Evolutionary conservation across 176 grass and related monocot genomes (phyloP), one percentile per base, ranked within the genome.

Genomic region (Metroxylon sagu): DNA sequence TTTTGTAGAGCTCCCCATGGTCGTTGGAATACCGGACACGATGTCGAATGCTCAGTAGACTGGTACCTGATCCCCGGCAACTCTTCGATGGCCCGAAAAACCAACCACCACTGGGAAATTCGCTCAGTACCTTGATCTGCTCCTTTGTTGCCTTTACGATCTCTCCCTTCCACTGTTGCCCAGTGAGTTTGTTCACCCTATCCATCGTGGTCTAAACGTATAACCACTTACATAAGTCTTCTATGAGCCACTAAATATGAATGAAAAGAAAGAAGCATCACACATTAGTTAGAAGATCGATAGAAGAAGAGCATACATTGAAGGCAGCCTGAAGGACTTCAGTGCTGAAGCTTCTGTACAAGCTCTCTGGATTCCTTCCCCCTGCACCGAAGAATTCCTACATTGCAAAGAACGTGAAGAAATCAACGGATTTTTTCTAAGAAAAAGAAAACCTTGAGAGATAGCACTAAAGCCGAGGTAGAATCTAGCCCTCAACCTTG

Each of bases 301-400:
- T 5, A 50, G 1, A 69, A 6, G 14, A 25, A 48, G 1, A 2
- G 0, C 76, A 2, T 50, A 89, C 85, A 49, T 95, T 84, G 63
- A 95, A 95, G 48, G 86, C 77, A 18, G 80, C 85, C n/a, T n/a
- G n/a, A n/a, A n/a, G n/a, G n/a, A n/a, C n/a, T n/a, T n/a, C n/a
- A n/a, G 76, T 79, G 65, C 86, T 95, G 56, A 89, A 95, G 29
- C 71, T 81, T 50, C 67, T 68, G 64, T 77, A 84, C 59, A 84
- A 89, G 0, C 83, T 81, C 56, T 84, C 54, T 7, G 77, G 74
- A 1, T 39, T 62, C 7, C 76, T 50, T 28, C 78, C 85, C 2
- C 85, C 83, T 5, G 78, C 61, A 2, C 61, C 79, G 69, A 59
- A 86, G 77, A 77, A 89, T 21, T 95, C 77, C 90, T 86, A 57